phyloP scores from a whole-genome alignment of 202 grass and related monocot species.

The Brachypodium distachyon region DNA sequence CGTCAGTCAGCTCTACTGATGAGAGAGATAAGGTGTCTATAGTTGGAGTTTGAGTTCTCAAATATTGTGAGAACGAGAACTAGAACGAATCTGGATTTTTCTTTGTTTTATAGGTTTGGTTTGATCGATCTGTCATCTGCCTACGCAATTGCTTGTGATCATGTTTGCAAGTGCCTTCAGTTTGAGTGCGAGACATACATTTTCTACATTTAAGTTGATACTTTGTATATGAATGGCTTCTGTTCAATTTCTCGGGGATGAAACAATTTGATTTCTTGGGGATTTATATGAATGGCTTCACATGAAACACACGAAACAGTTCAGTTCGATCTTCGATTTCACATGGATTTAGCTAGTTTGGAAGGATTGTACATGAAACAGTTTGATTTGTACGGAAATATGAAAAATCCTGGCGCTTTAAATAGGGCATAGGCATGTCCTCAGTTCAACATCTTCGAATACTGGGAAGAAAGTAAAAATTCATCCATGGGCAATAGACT shows the following conservation, averaged over 20 bases:
- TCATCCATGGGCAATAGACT: background rate
- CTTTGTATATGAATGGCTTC: background rate
- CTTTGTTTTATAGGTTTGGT: background rate
- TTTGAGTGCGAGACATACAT: background rate
- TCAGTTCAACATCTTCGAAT: background rate
- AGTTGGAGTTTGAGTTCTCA: conserved; percentile 19
- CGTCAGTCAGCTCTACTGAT: background rate
- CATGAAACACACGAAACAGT: too few relatives aligned
- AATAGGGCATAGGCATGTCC: background rate
- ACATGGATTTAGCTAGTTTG: background rate
- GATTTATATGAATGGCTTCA: background rate
- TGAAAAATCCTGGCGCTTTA: background rate
- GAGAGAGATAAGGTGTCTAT: conserved; percentile 9
- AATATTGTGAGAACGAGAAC: conserved; percentile 30
- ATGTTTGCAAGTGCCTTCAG: background rate
- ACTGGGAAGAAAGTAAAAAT: background rate
- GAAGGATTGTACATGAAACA: background rate
- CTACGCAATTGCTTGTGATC: background rate
- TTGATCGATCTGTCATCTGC: background rate
- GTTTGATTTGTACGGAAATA: accelerated
- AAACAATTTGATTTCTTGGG: too few relatives aligned
- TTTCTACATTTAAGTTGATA: background rate
- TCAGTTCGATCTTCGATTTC: too few relatives aligned
- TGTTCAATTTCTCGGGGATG: too few relatives aligned
- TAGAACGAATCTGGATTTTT: conserved; percentile 14